Percentiles rank a stretch among this genome's conserved stretches.
phyloP scores from a whole-genome alignment of 2,329 filamentous ascomycete genomes.

The Aspergillus terreus region DNA sequence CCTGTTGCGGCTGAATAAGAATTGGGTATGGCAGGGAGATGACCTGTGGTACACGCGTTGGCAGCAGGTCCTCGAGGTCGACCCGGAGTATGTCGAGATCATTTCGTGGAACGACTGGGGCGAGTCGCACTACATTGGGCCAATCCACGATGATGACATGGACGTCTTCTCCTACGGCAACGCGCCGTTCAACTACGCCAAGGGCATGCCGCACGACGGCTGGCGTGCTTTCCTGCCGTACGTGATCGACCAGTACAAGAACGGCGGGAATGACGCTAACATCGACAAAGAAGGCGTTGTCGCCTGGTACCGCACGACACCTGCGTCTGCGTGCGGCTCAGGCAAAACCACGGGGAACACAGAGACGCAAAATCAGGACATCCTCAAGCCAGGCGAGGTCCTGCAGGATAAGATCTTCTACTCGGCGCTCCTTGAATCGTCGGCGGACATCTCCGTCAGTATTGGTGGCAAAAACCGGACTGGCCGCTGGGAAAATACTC shows the following conservation, averaged over 20 bases:
- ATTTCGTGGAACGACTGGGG: constrained; percentile 62
- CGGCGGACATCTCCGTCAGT: constrained; percentile 26
- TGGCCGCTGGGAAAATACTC: constrained; percentile 23
- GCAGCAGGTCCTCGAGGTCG: constrained; percentile 49
- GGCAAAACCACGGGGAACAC: constrained; percentile 29
- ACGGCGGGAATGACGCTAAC: constrained; percentile 16
- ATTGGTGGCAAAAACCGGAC: constrained; percentile 25
- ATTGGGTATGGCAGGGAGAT: constrained; percentile 62
- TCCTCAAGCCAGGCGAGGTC: constrained; percentile 15
- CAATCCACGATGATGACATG: constrained; percentile 44
- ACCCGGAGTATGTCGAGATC: constrained; percentile 53
- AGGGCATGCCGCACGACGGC: constrained; percentile 27
- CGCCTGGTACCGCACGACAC: constrained; percentile 26
- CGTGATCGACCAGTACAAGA: constrained; percentile 35
- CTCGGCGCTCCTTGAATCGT: constrained; percentile 33
- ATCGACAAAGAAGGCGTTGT: constrained; percentile 23
- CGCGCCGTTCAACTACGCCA: constrained; percentile 40
- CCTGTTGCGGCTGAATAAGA: constrained; percentile 54
- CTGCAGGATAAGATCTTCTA: constrained; percentile 23
- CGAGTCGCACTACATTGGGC: constrained; percentile 58
- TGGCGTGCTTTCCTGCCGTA: constrained; percentile 33
- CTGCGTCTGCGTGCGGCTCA: constrained; percentile 16
- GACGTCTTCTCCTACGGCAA: constrained; percentile 25
- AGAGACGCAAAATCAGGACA: constrained; percentile 21
- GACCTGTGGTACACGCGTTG: constrained; percentile 59